Conservation (phyloP, 306 rosid genomes). For the Corylus heterophylla region DNA sequence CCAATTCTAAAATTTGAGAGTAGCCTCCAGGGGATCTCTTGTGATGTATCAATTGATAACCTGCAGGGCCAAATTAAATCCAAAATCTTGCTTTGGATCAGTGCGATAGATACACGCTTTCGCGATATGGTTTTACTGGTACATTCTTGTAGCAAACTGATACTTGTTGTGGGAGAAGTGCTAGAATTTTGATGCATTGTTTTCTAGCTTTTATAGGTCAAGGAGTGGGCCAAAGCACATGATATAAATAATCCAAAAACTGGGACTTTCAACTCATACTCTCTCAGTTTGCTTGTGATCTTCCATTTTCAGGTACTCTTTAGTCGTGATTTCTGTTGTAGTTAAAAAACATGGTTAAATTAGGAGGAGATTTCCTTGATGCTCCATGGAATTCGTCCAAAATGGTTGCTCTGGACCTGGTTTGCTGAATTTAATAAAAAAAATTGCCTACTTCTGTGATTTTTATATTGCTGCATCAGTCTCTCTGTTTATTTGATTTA, state of each 20-base stretch:
- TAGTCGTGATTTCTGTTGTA: constrained; percentile 24
- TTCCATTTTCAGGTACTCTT: constrained; percentile 88
- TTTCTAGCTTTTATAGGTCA: constrained; percentile 70
- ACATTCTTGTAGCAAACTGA: constrained; percentile 33
- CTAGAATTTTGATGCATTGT: constrained; percentile 31
- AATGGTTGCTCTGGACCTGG: constrained; percentile 25
- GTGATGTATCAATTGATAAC: constrained; percentile 90
- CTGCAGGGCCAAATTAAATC: constrained; percentile 78
- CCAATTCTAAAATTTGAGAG: constrained; percentile 76
- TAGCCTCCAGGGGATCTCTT: constrained; percentile 54
- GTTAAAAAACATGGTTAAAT: neutral
- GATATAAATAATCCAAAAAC: constrained; percentile 66
- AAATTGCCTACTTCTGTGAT: neutral
- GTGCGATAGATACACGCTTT: constrained; percentile 71
- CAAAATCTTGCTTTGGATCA: constrained; percentile 71
- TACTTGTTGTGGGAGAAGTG: constrained; percentile 24
- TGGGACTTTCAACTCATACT: constrained; percentile 86
- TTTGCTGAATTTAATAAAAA: constrained; percentile 18
- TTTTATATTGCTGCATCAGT: neutral
- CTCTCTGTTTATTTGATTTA: neutral
- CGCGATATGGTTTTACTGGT: constrained; percentile 86
- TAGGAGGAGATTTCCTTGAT: constrained; percentile 21
- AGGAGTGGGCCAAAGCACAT: constrained; percentile 95
- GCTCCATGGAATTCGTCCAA: constrained; percentile 3
- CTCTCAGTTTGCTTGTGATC: constrained; percentile 81